Evolutionary conservation across 495 filamentous ascomycete genomes (phyloP).

Genomic region (Tirmania nivea): DNA sequence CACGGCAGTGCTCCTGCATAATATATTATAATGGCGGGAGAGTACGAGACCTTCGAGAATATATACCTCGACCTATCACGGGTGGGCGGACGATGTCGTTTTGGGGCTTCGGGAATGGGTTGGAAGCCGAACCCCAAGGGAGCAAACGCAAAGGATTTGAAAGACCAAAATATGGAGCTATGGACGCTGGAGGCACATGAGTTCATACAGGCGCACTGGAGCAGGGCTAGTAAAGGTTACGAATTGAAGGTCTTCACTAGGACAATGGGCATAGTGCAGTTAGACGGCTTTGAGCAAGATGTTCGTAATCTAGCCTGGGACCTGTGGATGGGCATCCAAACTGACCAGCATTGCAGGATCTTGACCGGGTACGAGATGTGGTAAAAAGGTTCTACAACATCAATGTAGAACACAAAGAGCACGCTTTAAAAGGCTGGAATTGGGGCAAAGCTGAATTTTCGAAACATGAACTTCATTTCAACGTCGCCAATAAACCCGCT

Average conservation of each 20-base stretch:
- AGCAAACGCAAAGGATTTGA: not conserved
- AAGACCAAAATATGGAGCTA: conserved; percentile 45
- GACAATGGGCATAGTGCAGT: conserved; percentile 64
- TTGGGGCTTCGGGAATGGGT: conserved; percentile 77
- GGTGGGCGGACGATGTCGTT: conserved; percentile 71
- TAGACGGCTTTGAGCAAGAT: conserved; percentile 89
- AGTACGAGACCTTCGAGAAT: conserved; percentile 70
- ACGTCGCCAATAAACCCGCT: conserved; percentile 85
- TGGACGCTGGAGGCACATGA: conserved; percentile 74
- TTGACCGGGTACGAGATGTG: conserved; percentile 66
- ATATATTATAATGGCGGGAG: conserved; percentile 12
- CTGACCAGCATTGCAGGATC: conserved; percentile 36
- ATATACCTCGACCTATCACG: conserved; percentile 90
- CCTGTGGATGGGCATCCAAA: not conserved
- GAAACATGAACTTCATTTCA: conserved; percentile 86
- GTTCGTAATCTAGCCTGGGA: conserved; percentile 25
- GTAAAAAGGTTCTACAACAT: conserved; percentile 95
- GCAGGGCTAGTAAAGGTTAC: conserved; percentile 72
- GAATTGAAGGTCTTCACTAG: conserved; percentile 78
- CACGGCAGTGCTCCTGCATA: not conserved
- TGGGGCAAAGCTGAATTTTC: conserved; percentile 98
- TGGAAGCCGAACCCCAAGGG: conserved; percentile 51
- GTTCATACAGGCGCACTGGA: conserved; percentile 79
- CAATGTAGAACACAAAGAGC: conserved; percentile 76
- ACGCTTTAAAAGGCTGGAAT: conserved; percentile 93